Evolutionary conservation across 805 yeast genomes (phyloP), one percentile per base, ranked within the genome.

Genomic region (Wickerhamomyces sydowiorum): DNA sequence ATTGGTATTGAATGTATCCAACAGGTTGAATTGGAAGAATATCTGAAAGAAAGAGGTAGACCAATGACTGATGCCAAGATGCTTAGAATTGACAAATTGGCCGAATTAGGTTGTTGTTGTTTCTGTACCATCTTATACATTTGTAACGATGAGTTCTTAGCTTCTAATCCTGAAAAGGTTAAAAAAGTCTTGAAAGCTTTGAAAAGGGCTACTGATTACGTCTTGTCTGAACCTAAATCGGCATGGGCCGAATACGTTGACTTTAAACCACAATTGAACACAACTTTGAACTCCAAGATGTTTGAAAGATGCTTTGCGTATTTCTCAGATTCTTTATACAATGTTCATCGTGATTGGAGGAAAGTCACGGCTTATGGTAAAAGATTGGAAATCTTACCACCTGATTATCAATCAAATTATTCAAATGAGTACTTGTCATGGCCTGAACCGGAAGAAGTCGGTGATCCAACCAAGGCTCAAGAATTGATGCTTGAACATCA

Each of bases 1-100:
- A 69, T 75, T 52, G 80, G 80, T 51, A 72, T 75, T 43, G 80
- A 75, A 54, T 75, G 78, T 59, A 72, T 75, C 56, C 80, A 75
- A 56, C 79, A 74, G 58, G 80, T 75, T 37, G 76, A 75, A 53
- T 64, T 75, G 51, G 80, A 74, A 53, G 77, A 73, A 47, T 70
- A 70, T 57, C 64, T 69, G 48, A 62, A 62, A 49, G 43, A 56
- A 20, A 60, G 66, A 46, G 76, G 76, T 17, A 65, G 70, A 51
- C 67, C 70, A 24, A 56, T 61, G 28, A 53, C 60, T 36, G 78
- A 72, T 34, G 80, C 74, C 42, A 69, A 73, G 51, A 75, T 75
- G 80, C 60, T 75, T 52, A 66, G 80, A 62, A 75, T 75, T 51
- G 80, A 75, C 53, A 64, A 66, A 50, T 61, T 75, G 50, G 80